These are phyloP conservation scores for Triangularia verruculosa DNA, from an alignment of 2,329 filamentous ascomycete genomes.

Conservation along the genomic window DNA sequence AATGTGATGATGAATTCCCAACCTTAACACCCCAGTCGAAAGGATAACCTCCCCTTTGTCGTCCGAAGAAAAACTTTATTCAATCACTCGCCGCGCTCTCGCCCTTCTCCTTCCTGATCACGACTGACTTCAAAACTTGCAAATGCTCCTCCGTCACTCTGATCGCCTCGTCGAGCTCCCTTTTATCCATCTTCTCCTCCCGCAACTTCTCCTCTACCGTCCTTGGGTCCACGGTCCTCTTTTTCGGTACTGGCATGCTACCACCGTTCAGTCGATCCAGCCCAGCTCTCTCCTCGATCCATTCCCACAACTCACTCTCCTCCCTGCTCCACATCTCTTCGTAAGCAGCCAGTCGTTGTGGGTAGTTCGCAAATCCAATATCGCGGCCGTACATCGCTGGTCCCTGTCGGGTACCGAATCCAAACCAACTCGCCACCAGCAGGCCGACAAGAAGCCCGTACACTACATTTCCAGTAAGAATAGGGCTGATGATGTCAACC, in stretches of 20 bases:
- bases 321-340: conserved; percentile 90
- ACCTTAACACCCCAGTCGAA: neutral
- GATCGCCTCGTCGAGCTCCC: conserved; percentile 77
- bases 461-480: conserved; percentile 74
- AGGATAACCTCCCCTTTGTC: neutral
- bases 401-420: conserved; percentile 49
- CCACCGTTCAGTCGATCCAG: conserved; percentile 52
- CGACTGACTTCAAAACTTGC: conserved; percentile 68
- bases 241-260: conserved; percentile 36
- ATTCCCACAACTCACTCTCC: conserved; percentile 87
- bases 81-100: neutral
- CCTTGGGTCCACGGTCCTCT: conserved; percentile 51
- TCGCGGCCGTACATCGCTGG: conserved; percentile 37
- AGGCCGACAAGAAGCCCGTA: conserved; percentile 72
- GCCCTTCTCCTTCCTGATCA: conserved; percentile 48
- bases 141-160: conserved; percentile 83
- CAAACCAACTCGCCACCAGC: conserved; percentile 71
- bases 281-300: conserved; percentile 83
- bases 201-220: conserved; percentile 59
- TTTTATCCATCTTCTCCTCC: conserved; percentile 63
- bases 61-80: neutral
- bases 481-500: conserved; percentile 63
- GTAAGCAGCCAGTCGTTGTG: conserved; percentile 76
- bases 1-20: neutral
- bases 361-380: conserved; percentile 40